These are phyloP conservation scores for Paxillus rubicundulus DNA, from an alignment of 768 basidiomycete genomes.

Conservation along the genomic window DNA sequence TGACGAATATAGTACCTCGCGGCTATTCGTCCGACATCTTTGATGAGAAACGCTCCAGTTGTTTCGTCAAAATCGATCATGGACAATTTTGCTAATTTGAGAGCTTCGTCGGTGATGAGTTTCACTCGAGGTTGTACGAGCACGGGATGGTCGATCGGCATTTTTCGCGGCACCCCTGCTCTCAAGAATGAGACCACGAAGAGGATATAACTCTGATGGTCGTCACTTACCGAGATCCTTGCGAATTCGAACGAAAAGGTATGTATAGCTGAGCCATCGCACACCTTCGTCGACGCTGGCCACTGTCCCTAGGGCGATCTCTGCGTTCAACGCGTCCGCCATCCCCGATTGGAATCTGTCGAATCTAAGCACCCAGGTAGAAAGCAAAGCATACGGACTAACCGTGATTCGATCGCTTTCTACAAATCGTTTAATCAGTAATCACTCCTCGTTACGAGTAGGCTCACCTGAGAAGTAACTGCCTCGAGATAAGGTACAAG, in stretches of 20 bases:
- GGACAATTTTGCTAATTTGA: conserved; percentile 58
- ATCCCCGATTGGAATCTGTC: conserved; percentile 77
- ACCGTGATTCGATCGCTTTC: conserved; percentile 97
- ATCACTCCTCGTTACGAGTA: background rate
- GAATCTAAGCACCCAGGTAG: conserved; percentile 1
- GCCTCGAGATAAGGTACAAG: conserved; percentile 86
- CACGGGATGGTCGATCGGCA: conserved; percentile 65
- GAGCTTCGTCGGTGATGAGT: conserved; percentile 65
- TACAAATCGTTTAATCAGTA: conserved; percentile 29
- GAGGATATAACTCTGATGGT: background rate
- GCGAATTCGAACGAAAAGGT: conserved; percentile 91
- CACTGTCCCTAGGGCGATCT: conserved; percentile 93
- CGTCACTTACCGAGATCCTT: conserved; percentile 76
- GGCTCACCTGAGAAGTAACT: conserved; percentile 76
- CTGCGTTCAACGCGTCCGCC: conserved; percentile 90
- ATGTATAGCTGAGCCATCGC: conserved; percentile 96
- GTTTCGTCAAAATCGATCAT: conserved; percentile 80
- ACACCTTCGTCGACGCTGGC: conserved; percentile 82
- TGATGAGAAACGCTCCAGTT: conserved; percentile 61
- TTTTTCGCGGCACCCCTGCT: conserved; percentile 72
- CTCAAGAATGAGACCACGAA: conserved; percentile 5
- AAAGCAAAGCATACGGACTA: conserved; percentile 20
- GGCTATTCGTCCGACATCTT: conserved; percentile 94
- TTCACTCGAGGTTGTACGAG: conserved; percentile 68
- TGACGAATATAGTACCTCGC: conserved; percentile 94